phyloP scores from a whole-genome alignment of 2,329 filamentous ascomycete genomes.

The Colletotrichum navitas region DNA sequence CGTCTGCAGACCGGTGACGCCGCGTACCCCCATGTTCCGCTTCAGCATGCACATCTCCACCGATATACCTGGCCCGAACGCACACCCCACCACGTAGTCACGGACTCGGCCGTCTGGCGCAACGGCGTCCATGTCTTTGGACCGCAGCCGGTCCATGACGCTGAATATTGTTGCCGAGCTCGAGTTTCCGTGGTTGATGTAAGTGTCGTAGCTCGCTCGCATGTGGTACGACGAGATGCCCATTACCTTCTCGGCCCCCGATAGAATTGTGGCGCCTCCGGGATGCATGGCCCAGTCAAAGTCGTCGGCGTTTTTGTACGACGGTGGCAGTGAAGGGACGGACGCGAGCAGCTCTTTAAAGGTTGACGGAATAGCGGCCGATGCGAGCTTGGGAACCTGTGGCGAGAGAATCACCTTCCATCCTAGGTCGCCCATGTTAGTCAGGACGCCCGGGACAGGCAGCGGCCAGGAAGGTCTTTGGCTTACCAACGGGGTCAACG shows the following conservation, averaged over 20 bases:
- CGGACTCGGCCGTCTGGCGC: slow-evolving; percentile 62
- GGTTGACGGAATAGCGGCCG: slow-evolving; percentile 62
- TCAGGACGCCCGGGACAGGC: not conserved
- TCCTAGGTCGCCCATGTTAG: slow-evolving; percentile 52
- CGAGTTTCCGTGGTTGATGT: slow-evolving; percentile 76
- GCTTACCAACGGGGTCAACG: slow-evolving; percentile 69
- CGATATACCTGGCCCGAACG: slow-evolving; percentile 77
- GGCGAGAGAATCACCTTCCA: slow-evolving; percentile 77
- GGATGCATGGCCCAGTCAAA: slow-evolving; percentile 83
- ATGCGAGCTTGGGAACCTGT: slow-evolving; percentile 69
- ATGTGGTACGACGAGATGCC: slow-evolving; percentile 72
- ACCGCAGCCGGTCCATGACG: slow-evolving; percentile 72
- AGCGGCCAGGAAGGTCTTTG: not conserved
- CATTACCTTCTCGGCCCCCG: slow-evolving; percentile 71
- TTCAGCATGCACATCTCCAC: slow-evolving; percentile 78
- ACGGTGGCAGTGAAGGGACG: slow-evolving; percentile 58
- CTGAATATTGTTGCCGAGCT: slow-evolving; percentile 78
- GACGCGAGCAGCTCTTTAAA: slow-evolving; percentile 67
- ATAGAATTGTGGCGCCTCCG: slow-evolving; percentile 75
- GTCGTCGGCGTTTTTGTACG: slow-evolving; percentile 62
- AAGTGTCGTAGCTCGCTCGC: slow-evolving; percentile 77
- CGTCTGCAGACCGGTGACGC: slow-evolving; percentile 59
- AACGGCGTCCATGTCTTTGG: slow-evolving; percentile 70
- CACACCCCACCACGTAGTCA: slow-evolving; percentile 75
- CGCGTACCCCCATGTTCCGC: slow-evolving; percentile 54